These are phyloP conservation scores for Mucor sp. DNA, from an alignment of 371 early-diverging fungal genomes.

Conservation along the genomic window DNA sequence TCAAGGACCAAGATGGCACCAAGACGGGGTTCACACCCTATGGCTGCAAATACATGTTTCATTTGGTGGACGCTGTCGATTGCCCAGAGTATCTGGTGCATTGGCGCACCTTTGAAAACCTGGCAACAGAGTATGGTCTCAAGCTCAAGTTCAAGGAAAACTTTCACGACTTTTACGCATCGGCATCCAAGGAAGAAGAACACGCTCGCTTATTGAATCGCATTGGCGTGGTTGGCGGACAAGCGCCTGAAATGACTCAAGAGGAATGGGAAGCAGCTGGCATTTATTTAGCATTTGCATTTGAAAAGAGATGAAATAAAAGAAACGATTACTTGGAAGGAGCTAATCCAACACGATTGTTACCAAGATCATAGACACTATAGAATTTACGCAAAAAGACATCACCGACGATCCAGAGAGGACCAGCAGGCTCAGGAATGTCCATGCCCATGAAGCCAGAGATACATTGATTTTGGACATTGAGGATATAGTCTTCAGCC, in stretches of 20 bases:
- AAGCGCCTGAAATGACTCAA: slow-evolving; percentile 55
- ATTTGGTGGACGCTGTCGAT: slow-evolving; percentile 96
- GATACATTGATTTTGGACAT: slow-evolving; percentile 82
- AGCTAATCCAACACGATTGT: slow-evolving; percentile 81
- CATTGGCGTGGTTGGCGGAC: slow-evolving; percentile 85
- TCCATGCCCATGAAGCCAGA: slow-evolving; percentile 94
- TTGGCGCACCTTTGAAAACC: slow-evolving; percentile 74
- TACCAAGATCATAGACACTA: slow-evolving; percentile 85
- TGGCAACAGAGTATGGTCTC: slow-evolving; percentile 88
- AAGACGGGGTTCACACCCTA: slow-evolving; percentile 59
- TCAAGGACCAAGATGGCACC: slow-evolving; percentile 38
- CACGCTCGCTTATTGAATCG: slow-evolving; percentile 63
- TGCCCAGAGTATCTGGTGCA: slow-evolving; percentile 98
- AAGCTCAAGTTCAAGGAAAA: slow-evolving; percentile 66
- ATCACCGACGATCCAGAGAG: slow-evolving; percentile 85
- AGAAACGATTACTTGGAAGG: slow-evolving; percentile 57
- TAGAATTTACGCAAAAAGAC: slow-evolving; percentile 90
- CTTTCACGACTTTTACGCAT: slow-evolving; percentile 83
- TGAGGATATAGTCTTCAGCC: slow-evolving; percentile 76
- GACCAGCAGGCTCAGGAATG: slow-evolving; percentile 70
- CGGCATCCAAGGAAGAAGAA: slow-evolving; percentile 55
- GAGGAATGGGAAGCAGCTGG: slow-evolving; percentile 96
- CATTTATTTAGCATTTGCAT: slow-evolving; percentile 62
- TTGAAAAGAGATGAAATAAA: slow-evolving; percentile 66
- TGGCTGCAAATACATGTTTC: slow-evolving; percentile 93